These are phyloP conservation scores for Lactarius sp. DNA, from an alignment of 768 basidiomycete species.

Conservation along the genomic window DNA sequence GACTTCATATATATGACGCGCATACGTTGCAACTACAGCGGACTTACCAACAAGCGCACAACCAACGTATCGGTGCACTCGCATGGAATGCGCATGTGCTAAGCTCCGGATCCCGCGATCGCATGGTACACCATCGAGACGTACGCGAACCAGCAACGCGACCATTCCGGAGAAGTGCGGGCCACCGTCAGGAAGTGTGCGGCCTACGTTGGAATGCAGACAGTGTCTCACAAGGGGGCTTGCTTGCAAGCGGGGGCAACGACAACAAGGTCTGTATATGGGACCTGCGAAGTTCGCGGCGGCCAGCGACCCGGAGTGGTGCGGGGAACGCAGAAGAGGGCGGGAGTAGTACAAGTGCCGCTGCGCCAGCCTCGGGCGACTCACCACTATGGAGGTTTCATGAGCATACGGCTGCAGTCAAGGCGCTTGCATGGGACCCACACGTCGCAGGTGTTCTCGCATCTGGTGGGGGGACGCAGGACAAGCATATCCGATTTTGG, in stretches of 20 bases:
- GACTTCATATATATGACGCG: conserved; percentile 92
- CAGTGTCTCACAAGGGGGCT: conserved; percentile 43
- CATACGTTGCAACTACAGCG: conserved; percentile 66
- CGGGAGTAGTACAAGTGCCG: conserved; percentile 29
- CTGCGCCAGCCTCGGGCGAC: conserved; percentile 40
- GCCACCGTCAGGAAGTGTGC: conserved; percentile 92
- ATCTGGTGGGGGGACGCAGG: conserved; percentile 97
- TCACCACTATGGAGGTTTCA: conserved; percentile 90
- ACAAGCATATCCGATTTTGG: conserved; percentile 98
- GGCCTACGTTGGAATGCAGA: conserved; percentile 86
- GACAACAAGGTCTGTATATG: conserved; percentile 99
- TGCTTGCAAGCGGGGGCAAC: conserved; percentile 91
- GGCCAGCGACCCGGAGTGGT: conserved; percentile 30
- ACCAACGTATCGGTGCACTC: conserved; percentile 85
- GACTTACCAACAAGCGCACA: conserved; percentile 80
- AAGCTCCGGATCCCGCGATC: conserved; percentile 87
- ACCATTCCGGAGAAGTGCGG: conserved; percentile 67
- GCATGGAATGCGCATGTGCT: conserved; percentile 91
- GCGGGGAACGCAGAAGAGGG: conserved; percentile 31
- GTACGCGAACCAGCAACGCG: conserved; percentile 63
- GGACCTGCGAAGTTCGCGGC: conserved; percentile 71
- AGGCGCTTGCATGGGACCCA: conserved; percentile 97
- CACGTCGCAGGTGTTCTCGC: conserved; percentile 88
- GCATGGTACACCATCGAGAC: conserved; percentile 87
- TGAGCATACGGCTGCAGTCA: conserved; percentile 95